phyloP scores from a whole-genome alignment of 768 basidiomycete genomes.

The Tephrocybe sp. region DNA sequence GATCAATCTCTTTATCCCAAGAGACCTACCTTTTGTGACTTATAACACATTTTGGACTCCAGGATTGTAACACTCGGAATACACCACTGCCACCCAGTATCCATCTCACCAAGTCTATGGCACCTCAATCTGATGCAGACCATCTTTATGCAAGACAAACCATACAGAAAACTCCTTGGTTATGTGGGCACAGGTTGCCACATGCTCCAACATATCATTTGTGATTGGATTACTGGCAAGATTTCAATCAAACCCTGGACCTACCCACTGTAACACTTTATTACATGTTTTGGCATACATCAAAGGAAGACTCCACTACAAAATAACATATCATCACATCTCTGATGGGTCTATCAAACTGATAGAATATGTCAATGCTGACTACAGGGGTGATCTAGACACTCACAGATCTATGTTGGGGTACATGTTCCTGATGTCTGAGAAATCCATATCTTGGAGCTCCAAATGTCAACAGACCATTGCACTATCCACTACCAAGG shows the following conservation, averaged over 20 bases:
- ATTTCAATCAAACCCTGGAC: neutral
- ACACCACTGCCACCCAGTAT: slow-evolving; percentile 22
- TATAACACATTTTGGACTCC: neutral
- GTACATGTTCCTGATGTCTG: neutral
- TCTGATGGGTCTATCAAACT: neutral
- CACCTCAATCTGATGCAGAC: slow-evolving; percentile 10
- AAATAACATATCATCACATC: neutral
- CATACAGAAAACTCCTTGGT: slow-evolving; percentile 24
- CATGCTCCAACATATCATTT: neutral
- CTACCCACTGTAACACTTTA: neutral
- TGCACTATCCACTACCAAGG: neutral
- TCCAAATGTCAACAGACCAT: neutral
- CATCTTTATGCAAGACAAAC: slow-evolving; percentile 25
- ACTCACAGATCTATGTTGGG: neutral
- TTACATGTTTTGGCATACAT: neutral
- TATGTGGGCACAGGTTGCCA: slow-evolving; percentile 1
- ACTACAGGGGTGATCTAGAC: neutral
- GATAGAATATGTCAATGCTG: neutral
- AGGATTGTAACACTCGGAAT: neutral
- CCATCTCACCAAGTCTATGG: slow-evolving; percentile 19
- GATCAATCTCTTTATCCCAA: slow-evolving; percentile 1
- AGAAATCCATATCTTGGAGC: neutral
- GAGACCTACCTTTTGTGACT: neutral
- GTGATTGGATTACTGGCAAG: neutral
- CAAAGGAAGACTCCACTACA: neutral